Conservation (phyloP, 2,329 filamentous ascomycete genomes). For the Cladorrhinum sp. region DNA sequence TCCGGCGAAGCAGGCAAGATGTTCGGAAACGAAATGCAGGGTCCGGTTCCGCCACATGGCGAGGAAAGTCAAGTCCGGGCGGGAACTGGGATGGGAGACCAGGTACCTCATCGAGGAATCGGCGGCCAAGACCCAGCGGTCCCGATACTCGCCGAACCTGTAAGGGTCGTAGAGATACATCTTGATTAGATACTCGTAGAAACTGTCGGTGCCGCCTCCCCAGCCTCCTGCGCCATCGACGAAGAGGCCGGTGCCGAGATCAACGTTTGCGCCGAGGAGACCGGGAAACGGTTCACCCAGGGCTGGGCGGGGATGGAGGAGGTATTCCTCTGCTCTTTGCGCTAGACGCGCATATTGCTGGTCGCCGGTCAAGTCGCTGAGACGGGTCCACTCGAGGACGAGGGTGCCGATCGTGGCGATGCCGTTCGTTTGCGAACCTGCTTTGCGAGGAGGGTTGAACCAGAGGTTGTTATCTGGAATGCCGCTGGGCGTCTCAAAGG, state of each 20-base stretch:
- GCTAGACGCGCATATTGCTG: slow-evolving; percentile 62
- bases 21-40: slow-evolving; percentile 45
- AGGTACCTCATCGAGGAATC: slow-evolving; percentile 73
- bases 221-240: slow-evolving; percentile 67
- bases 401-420: slow-evolving; percentile 75
- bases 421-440: slow-evolving; percentile 58
- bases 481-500: slow-evolving; percentile 73
- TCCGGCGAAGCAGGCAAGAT: slow-evolving; percentile 76
- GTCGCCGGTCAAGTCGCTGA: slow-evolving; percentile 72
- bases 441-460: slow-evolving; percentile 51
- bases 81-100: slow-evolving; percentile 61
- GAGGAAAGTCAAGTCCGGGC: slow-evolving; percentile 71
- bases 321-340: slow-evolving; percentile 65
- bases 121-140: slow-evolving; percentile 72
- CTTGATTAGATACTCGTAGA: slow-evolving; percentile 89
- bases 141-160: slow-evolving; percentile 62
- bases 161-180: slow-evolving; percentile 77
- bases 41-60: slow-evolving; percentile 51
- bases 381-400: slow-evolving; percentile 78
- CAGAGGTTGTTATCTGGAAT: slow-evolving; percentile 68
- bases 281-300: slow-evolving; percentile 71
- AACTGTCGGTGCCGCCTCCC: slow-evolving; percentile 74
- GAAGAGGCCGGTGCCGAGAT: slow-evolving; percentile 64
- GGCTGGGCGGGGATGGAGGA: slow-evolving; percentile 63
- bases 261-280: slow-evolving; percentile 66